Percentiles rank a stretch among this genome's conserved stretches.
These are phyloP conservation scores for Pichia exigua DNA, from an alignment of 805 yeast species.

Conservation along the genomic window DNA sequence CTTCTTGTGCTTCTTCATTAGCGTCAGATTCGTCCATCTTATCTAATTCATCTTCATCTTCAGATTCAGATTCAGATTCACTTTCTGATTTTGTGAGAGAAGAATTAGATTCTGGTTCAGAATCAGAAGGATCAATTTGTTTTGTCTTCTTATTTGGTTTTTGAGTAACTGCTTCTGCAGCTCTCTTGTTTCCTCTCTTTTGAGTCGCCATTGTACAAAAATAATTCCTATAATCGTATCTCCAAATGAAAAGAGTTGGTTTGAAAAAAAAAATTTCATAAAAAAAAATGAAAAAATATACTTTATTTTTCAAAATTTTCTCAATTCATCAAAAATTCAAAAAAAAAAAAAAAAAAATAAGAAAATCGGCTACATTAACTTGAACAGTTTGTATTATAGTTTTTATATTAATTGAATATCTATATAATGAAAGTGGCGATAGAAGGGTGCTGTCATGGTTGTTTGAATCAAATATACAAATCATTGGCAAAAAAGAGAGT, in stretches of 20 bases:
- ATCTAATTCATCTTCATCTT: slow-evolving; percentile 28
- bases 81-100: slow-evolving; percentile 16
- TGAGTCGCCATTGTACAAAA: slow-evolving; percentile 15
- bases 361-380: neutral
- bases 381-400: no score
- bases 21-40: slow-evolving; percentile 19
- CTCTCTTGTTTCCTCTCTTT: slow-evolving; percentile 17
- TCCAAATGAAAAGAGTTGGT: neutral
- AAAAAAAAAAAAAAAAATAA: neutral
- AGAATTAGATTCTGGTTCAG: slow-evolving; percentile 7
- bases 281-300: neutral
- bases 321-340: no score
- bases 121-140: slow-evolving; percentile 23
- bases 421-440: slow-evolving; percentile 43
- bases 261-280: neutral
- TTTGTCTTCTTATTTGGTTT: slow-evolving; percentile 21
- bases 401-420: no score
- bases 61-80: slow-evolving; percentile 10
- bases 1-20: slow-evolving; percentile 23
- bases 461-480: slow-evolving; percentile 50
- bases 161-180: slow-evolving; percentile 8
- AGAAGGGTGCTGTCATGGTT: slow-evolving; percentile 91
- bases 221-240: neutral
- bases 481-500: slow-evolving; percentile 24
- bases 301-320: neutral